Evolutionary conservation across 495 filamentous ascomycete species (phyloP).

Genomic region (Mytilinidion resinicola): DNA sequence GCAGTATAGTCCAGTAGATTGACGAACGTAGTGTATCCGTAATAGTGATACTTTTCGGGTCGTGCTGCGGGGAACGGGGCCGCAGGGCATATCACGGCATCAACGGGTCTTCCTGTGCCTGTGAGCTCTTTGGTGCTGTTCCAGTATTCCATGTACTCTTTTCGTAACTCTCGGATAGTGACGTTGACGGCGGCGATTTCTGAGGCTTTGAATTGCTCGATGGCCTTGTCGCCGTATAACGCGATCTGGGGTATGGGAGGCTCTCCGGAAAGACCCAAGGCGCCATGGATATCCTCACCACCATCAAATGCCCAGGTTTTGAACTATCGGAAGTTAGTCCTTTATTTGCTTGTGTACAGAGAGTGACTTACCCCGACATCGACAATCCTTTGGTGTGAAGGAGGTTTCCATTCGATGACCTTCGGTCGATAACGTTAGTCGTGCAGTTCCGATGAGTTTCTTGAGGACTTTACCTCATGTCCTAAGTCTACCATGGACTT

Average conservation of each 20-base stretch:
- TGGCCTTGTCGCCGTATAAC: constrained; percentile 28
- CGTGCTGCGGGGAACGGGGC: constrained; percentile 57
- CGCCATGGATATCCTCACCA: constrained; percentile 40
- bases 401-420: constrained; percentile 55
- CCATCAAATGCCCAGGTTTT: constrained; percentile 47
- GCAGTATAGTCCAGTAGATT: constrained; percentile 55
- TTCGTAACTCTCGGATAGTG: constrained; percentile 52
- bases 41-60: constrained; percentile 42
- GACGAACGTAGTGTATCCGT: constrained; percentile 48
- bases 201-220: constrained; percentile 39
- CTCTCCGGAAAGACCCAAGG: constrained; percentile 54
- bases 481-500: constrained; percentile 47
- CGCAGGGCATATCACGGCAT: constrained; percentile 51
- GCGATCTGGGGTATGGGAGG: constrained; percentile 40
- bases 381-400: constrained; percentile 41
- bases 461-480: constrained; percentile 39
- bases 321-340: constrained; percentile 15
- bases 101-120: constrained; percentile 52
- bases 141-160: constrained; percentile 66
- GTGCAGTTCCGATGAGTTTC: not conserved
- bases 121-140: constrained; percentile 51
- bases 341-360: not conserved
- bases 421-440: constrained; percentile 7
- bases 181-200: constrained; percentile 52
- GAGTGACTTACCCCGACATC: constrained; percentile 1